Evolutionary conservation across 805 yeast species (phyloP), one percentile per base, ranked within the genome.

Genomic region (Candida ponderosae): DNA sequence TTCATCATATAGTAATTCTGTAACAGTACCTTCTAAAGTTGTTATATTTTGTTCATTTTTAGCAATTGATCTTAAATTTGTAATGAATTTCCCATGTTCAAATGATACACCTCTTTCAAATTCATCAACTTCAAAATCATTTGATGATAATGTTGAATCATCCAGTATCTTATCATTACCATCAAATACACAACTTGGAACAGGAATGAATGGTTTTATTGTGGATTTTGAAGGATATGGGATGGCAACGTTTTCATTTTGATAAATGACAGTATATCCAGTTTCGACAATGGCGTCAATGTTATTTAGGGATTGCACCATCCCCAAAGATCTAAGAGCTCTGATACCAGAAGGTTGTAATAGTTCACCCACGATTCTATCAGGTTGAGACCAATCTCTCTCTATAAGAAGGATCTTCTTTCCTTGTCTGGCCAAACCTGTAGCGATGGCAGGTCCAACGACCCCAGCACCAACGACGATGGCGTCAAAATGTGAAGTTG

Each of bases 391-490:
- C 86, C 96, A 85, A 54, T 87, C 96, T 44, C 96, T 73, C 56
- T 93, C 99, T 15, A 82, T 66, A 13, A 69, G 59, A 11, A 78
- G 57, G 7, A 93, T 97, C 36, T 72, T 70, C 47, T 95, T 72
- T 24, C 97, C 97, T 53, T 85, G 94, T 49, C 90, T 72, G 1
- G 96, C 97, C 38, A 93, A 63, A 4, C 84, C 88, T 1, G 88
- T 82, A 32, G 97, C 97, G 16, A 90, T 70, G 39, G 90, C 80
- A 2, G 98, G 96, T 1, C 99, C 98, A 18, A 87, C 81, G 17
- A 90, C 95, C 39, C 98, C 98, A n/a, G 97, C 97, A n/a, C 98
- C 98, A 29, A 93, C 78, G 19, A 93, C 82, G 31, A 90, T 79
- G 35, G 81, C 90, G 54, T 93, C 98, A 60, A 76, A 87, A 21